phyloP scores from a whole-genome alignment of 1,284 basidiomycete species.

The Leccinum fuscescens region DNA sequence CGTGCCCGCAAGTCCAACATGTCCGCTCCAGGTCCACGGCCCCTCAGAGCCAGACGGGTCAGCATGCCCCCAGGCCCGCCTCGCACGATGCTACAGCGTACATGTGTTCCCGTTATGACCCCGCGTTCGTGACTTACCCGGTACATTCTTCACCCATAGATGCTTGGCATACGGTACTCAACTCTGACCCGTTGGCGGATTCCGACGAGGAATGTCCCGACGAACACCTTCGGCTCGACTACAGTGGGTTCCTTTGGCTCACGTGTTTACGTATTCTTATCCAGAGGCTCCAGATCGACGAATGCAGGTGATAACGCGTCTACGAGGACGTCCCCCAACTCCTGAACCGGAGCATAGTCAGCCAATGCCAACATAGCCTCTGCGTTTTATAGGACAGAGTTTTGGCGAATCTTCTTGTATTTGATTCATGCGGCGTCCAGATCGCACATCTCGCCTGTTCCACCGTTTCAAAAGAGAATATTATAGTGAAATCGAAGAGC shows the following conservation, averaged over 20 bases:
- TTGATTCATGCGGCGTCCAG: conserved; percentile 1
- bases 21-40: conserved; percentile 22
- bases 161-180: conserved; percentile 65
- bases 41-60: conserved; percentile 24
- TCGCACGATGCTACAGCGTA: conserved; percentile 53
- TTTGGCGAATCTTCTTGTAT: conserved; percentile 5
- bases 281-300: conserved; percentile 46
- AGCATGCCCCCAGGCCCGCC: conserved; percentile 28
- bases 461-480: conserved; percentile 24
- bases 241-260: conserved; percentile 46
- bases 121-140: conserved; percentile 42
- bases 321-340: conserved; percentile 49
- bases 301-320: conserved; percentile 54
- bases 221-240: conserved; percentile 61
- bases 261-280: conserved; percentile 4
- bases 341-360: conserved; percentile 37
- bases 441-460: conserved; percentile 7
- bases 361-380: conserved; percentile 12
- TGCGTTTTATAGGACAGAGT: background rate
- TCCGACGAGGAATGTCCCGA: conserved; percentile 71
- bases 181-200: conserved; percentile 63
- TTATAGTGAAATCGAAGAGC: conserved; percentile 21
- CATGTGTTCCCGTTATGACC: conserved; percentile 21
- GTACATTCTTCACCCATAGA: conserved; percentile 49
- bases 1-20: conserved; percentile 26